Evolutionary conservation across 768 basidiomycete species (phyloP).

Genomic region (Chalciporus chontae): DNA sequence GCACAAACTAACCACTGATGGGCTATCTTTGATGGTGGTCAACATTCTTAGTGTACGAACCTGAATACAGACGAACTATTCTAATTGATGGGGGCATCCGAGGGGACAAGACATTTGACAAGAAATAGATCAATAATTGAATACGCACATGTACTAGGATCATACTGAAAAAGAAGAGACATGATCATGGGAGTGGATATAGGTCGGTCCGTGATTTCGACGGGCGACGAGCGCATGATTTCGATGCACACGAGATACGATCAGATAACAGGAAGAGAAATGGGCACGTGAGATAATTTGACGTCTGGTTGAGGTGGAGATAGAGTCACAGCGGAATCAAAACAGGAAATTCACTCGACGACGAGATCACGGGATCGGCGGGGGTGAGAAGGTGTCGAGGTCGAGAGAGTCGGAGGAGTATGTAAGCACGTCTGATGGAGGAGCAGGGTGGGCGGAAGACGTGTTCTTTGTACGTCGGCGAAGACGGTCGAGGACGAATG

Average conservation of each 20-base stretch:
- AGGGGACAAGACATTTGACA: constrained; percentile 1
- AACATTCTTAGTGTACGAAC: constrained; percentile 29
- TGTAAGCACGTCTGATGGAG: constrained; percentile 21
- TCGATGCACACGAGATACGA: too few relatives aligned
- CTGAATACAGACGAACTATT: constrained; percentile 28
- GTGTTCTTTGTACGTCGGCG: constrained; percentile 24
- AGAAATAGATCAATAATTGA: constrained; percentile 11
- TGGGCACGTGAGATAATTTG: neutral
- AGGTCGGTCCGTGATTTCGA: neutral
- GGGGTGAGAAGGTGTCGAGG: constrained; percentile 11
- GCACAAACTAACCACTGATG: constrained; percentile 22
- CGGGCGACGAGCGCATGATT: neutral
- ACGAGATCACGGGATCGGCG: constrained; percentile 17
- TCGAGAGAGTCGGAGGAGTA: constrained; percentile 22
- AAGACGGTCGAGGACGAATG: constrained; percentile 27
- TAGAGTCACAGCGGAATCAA: constrained; percentile 17
- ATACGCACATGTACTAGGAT: constrained; percentile 3
- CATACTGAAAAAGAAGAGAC: constrained; percentile 13
- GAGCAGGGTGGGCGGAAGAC: constrained; percentile 8
- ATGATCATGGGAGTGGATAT: constrained; percentile 8
- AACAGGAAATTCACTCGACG: constrained; percentile 2
- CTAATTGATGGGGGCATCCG: constrained; percentile 21
- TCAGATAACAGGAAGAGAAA: too few relatives aligned
- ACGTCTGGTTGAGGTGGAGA: constrained; percentile 5
- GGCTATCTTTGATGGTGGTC: constrained; percentile 12